These are phyloP conservation scores for Phytophthora pluvialis DNA, from an alignment of 352 stramenopile species.

Conservation along the genomic window DNA sequence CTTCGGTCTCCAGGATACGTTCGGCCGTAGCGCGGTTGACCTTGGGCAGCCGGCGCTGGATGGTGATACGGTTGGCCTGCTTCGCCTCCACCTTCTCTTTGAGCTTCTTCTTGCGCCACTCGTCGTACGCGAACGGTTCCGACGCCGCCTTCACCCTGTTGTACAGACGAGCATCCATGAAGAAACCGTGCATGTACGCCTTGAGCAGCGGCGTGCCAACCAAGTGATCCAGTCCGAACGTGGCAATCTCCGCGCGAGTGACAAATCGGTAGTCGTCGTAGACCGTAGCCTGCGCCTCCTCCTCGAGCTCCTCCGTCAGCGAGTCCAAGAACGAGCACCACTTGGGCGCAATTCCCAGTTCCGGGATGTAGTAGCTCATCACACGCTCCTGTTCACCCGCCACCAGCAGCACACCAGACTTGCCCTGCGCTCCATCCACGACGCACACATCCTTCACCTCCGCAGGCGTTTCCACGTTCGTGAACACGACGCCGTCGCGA, in stretches of 20 bases:
- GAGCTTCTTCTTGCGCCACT: conserved; percentile 97
- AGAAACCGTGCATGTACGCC: conserved; percentile 99
- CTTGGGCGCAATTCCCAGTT: conserved; percentile 96
- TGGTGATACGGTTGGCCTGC: conserved; percentile 90
- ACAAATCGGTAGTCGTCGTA: conserved; percentile 99
- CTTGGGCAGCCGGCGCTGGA: conserved; percentile 88
- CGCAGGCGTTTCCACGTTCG: conserved; percentile 97
- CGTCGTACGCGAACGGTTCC: conserved; percentile 98
- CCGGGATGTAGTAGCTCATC: conserved; percentile 98
- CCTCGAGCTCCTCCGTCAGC: conserved; percentile 99
- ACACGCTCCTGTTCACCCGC: conserved; percentile 97
- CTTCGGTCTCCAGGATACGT: conserved; percentile 71
- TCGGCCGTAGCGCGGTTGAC: conserved; percentile 92
- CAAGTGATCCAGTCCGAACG: conserved; percentile 97
- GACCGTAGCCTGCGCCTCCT: conserved; percentile 93
- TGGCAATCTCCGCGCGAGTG: conserved; percentile 93
- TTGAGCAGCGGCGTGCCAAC: conserved; percentile 97
- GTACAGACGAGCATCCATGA: conserved; percentile 99
- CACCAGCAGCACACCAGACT: conserved; percentile 96
- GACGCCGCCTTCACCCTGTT: conserved; percentile 96
- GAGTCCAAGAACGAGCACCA: conserved; percentile 99
- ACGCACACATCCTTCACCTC: conserved; percentile 97
- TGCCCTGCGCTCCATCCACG: conserved; percentile 87
- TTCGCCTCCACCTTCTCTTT: conserved; percentile 94
- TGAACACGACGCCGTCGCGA: conserved; percentile 89